Conservation (phyloP, 2,329 filamentous ascomycete genomes). For the Bipolaris sorokiniana region DNA sequence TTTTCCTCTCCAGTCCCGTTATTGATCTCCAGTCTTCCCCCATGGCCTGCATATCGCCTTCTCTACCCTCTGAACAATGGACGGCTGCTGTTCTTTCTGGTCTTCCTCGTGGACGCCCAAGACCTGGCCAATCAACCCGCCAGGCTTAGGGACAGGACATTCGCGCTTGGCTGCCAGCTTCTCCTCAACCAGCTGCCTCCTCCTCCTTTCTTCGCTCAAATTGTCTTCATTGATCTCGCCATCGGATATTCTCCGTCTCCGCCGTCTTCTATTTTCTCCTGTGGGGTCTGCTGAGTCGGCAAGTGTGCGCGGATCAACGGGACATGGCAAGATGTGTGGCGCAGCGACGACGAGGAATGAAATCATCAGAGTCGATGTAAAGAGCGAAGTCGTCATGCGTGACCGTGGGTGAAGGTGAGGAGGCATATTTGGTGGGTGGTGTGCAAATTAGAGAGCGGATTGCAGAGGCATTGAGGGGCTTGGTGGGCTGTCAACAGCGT, state of each 20-base stretch:
- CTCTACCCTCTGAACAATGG: slow-evolving; percentile 20
- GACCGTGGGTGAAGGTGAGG: slow-evolving; percentile 90
- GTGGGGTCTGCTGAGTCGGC: slow-evolving; percentile 66
- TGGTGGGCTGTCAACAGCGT: slow-evolving; percentile 24
- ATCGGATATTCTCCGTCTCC: slow-evolving; percentile 50
- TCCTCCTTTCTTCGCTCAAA: slow-evolving; percentile 30
- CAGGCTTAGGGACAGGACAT: slow-evolving; percentile 91
- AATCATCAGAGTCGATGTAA: slow-evolving; percentile 87
- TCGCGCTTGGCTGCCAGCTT: slow-evolving; percentile 62
- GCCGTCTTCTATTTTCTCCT: slow-evolving; percentile 38
- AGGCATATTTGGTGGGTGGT: slow-evolving; percentile 63
- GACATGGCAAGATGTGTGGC: slow-evolving; percentile 90
- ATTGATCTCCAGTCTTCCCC: slow-evolving; percentile 18
- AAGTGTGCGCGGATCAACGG: slow-evolving; percentile 74
- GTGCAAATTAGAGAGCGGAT: slow-evolving; percentile 22
- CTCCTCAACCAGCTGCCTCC: slow-evolving; percentile 24
- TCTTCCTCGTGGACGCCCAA: slow-evolving; percentile 64
- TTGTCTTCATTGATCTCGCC: slow-evolving; percentile 31
- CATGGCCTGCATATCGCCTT: slow-evolving; percentile 19
- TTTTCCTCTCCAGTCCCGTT: slow-evolving; percentile 4
- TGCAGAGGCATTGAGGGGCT: slow-evolving; percentile 40
- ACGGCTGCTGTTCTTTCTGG: slow-evolving; percentile 20
- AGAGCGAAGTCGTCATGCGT: slow-evolving; percentile 89
- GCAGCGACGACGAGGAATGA: slow-evolving; percentile 92
- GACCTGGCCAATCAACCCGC: slow-evolving; percentile 76